Evolutionary conservation across 257 asterid species (phyloP), one percentile per base, ranked within the genome.

Genomic region (Ballota nigra): DNA sequence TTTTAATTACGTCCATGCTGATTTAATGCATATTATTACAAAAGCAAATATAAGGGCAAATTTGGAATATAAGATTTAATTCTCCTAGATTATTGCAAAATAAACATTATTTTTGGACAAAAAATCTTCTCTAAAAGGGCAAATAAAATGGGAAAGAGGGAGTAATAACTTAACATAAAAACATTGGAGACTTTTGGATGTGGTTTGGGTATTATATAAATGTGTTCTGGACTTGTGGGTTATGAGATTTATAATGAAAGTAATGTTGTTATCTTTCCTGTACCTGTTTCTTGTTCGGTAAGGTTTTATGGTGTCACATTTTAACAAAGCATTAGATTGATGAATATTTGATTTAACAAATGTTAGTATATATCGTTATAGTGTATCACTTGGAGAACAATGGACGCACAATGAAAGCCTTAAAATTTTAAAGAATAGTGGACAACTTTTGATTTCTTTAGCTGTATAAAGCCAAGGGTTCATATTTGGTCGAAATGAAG

Each of bases 221-320:
- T 62, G 28, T 60, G 5, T 55, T 69, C 26, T 31, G 38, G 34
- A 29, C 34, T 29, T 29, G 34, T 29, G n/a, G 34, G 29, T 36
- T 4, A 55, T 53, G 65, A 34, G 66, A 56, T 69, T 56, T 41
- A 36, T 34, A 56, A 23, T 36, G 56, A 69, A 70, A 58, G 15
- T 23, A 58, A 7, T 61, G 13, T 38, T 16, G n/a, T 40, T 57
- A 52, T 22, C n/a, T 23, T 56, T 40, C 18, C 28, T 55, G 38
- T 34, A 52, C 34, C 53, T 55, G 63, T 19, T 51, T 63, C 33
- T 69, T 38, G 66, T 65, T n/a, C n/a, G n/a, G n/a, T 34, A 52
- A 36, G n/a, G 13, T 69, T 28, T 29, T n/a, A 55, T 69, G 56
- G 43, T 23, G 57, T 57, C 28, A 24, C 43, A 22, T 13, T 23